Conservation (phyloP, 1,139 yeast species). For the Pichia cactophila region DNA sequence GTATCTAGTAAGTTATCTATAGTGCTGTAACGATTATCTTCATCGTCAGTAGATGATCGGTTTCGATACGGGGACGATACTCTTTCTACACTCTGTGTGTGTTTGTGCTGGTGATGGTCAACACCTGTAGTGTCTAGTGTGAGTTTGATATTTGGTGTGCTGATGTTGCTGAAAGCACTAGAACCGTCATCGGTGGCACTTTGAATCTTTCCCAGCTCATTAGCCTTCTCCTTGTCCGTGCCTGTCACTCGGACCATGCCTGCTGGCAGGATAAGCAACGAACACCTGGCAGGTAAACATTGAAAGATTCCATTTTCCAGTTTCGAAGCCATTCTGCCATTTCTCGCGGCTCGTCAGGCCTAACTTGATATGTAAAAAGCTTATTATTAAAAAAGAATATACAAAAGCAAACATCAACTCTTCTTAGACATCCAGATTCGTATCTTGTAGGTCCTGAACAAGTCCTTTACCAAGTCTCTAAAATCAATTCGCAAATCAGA, state of each 20-base stretch:
- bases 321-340: not conserved
- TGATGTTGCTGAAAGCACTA: not conserved
- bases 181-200: not conserved
- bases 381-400: too few species aligned
- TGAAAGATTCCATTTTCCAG: not conserved
- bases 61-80: not conserved
- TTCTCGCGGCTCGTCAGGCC: too few species aligned
- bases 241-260: not conserved
- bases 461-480: conserved; percentile 82
- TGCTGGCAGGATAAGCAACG: not conserved
- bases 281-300: not conserved
- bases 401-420: too few species aligned
- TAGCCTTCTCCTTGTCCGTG: not conserved
- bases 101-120: not conserved
- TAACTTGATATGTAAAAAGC: too few species aligned
- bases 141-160: not conserved
- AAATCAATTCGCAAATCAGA: conserved; percentile 82
- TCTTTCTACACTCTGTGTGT: not conserved
- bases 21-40: too few species aligned
- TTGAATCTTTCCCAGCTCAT: not conserved
- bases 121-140: not conserved
- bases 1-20: not conserved
- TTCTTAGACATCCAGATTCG: conserved; percentile 94
- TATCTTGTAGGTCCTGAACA: conserved; percentile 89
- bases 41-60: not conserved